Conservation (phyloP, 2,329 filamentous ascomycete genomes). For the Akanthomyces dipterigenus region DNA sequence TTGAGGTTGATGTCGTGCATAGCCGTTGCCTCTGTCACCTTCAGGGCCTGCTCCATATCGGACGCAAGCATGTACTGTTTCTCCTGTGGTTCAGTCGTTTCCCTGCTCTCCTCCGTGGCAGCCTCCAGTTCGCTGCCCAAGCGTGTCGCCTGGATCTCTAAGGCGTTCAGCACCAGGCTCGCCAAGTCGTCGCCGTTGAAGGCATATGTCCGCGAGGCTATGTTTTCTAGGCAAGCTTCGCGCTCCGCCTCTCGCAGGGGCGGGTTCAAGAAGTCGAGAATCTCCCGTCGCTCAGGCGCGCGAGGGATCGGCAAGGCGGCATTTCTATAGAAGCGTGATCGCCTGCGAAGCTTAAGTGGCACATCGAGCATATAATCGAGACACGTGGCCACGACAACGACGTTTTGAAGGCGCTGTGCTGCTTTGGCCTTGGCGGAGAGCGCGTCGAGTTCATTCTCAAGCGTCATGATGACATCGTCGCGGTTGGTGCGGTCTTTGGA, state of each 20-base stretch:
- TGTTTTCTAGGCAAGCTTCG: conserved; percentile 46
- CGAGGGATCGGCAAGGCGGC: conserved; percentile 76
- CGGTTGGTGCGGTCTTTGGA: conserved; percentile 50
- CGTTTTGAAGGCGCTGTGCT: conserved; percentile 39
- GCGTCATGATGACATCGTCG: conserved; percentile 40
- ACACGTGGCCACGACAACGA: conserved; percentile 71
- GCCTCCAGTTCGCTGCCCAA: conserved; percentile 17
- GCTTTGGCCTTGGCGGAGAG: conserved; percentile 36
- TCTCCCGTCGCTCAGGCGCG: conserved; percentile 61
- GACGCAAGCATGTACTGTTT: conserved; percentile 27
- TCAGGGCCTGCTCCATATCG: conserved; percentile 61
- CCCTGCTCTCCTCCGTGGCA: not conserved
- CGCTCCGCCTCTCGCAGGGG: conserved; percentile 40
- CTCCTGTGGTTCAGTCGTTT: not conserved
- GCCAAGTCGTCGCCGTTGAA: conserved; percentile 74
- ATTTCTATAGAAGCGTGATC: conserved; percentile 57
- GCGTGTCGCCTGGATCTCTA: conserved; percentile 20
- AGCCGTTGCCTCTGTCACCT: conserved; percentile 68
- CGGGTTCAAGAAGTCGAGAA: conserved; percentile 55
- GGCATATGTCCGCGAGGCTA: conserved; percentile 76
- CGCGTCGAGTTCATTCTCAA: conserved; percentile 50
- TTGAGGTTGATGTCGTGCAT: conserved; percentile 88
- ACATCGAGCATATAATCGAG: conserved; percentile 65
- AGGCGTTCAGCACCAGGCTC: conserved; percentile 45
- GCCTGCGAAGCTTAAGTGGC: conserved; percentile 59